Evolutionary conservation across 2,329 filamentous ascomycete species (phyloP), one percentile per base, ranked within the genome.

Genomic region (Aspergillus arachidicola): DNA sequence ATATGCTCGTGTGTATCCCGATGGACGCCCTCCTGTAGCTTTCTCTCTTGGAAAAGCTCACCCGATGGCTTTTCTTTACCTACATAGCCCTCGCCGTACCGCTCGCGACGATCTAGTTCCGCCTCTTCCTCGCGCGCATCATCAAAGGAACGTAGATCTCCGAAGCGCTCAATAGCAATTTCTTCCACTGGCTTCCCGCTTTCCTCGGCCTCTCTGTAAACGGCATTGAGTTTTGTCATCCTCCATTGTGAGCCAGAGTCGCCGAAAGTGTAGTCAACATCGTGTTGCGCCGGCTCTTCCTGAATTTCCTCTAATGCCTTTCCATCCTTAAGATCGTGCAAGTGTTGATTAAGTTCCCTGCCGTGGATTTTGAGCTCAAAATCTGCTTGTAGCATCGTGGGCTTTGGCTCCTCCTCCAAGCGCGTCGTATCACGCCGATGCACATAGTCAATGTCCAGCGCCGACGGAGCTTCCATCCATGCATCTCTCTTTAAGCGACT

Each of bases 401-500:
- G 66, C 58, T 76, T 78, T 6, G 78, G 71, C 10, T 73, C 75
- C 57, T 80, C 80, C 68, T 80, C 85, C 61, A 80, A 81, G 43
- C 79, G 76, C 64, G 87, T 87, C 82, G 64, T 86, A 84, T 73
- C 91, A 86, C 57, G 93, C 85, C 79, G 76, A 41, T 81, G 79
- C 28, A 82, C 73, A 75, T 96, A 97, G 73, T 98, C 94, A 62
- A 98, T 83, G 59, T 94, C 90, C 41, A 96, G 80, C 0, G 90
- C 88, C 0, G 91, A 92, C 0, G 94, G 93, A 0, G 90, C 90
- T 64, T 93, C 90, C 95, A 99, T 99, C 94, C 96, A 99, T 0
- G 91, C 87, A 76, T 98, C 95, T 66, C 96, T 87, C 68, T 89
- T 85, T 36, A 89, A 71, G 1, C 78, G 71, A 26, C 78, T 69